Evolutionary conservation across 2,329 filamentous ascomycete genomes (phyloP).

Genomic region (Penicillium digitatum): DNA sequence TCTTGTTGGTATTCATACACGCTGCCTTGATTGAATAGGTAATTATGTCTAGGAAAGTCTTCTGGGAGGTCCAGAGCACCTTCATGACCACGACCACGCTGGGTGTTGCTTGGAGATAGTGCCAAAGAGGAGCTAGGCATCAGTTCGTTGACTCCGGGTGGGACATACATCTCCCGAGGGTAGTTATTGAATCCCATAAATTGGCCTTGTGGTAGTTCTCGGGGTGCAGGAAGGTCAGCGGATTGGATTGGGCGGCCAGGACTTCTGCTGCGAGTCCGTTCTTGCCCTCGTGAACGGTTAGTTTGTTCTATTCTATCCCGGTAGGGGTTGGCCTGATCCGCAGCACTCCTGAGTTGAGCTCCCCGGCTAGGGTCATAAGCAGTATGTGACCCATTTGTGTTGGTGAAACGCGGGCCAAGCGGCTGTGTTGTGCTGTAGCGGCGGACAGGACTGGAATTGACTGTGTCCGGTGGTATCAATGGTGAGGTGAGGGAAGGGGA

Average conservation of each 20-base stretch:
- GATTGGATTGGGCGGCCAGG: background rate
- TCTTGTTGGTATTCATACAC: background rate
- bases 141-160: background rate
- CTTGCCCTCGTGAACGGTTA: too few species aligned
- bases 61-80: background rate
- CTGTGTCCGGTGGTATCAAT: background rate
- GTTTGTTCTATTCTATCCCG: background rate
- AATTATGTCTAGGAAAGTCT: background rate
- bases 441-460: background rate
- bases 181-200: background rate
- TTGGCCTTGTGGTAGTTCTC: background rate
- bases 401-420: background rate
- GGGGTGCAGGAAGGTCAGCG: too few species aligned
- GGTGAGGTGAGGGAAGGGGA: background rate
- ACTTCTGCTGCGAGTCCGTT: background rate
- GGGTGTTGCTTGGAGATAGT: background rate
- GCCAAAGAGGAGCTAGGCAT: background rate
- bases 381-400: background rate
- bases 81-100: background rate
- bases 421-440: background rate
- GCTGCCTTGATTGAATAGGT: background rate
- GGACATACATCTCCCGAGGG: background rate
- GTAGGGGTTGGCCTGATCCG: background rate
- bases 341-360: background rate
- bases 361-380: background rate